A percentile compares a stretch with the other conserved stretches of the same genome.
These are phyloP conservation scores for Aspergillus bombycis DNA, from an alignment of 2,329 filamentous ascomycete genomes.

Conservation along the genomic window DNA sequence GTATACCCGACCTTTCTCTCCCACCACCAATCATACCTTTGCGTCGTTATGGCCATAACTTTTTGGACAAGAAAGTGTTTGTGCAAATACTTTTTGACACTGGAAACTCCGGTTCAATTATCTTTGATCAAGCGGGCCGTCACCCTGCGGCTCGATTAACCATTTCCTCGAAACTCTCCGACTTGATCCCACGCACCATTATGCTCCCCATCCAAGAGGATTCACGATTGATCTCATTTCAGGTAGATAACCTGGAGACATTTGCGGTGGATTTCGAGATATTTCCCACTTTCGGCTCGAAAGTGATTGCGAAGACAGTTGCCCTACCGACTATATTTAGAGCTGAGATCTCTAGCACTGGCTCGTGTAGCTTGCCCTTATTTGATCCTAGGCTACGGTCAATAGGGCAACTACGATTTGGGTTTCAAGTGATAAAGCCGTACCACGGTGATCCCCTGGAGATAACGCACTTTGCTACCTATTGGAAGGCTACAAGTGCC, in stretches of 20 bases:
- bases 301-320: slow-evolving; percentile 94
- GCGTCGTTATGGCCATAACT: slow-evolving; percentile 94
- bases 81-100: slow-evolving; percentile 90
- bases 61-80: slow-evolving; percentile 95
- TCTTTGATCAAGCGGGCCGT: slow-evolving; percentile 97
- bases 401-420: slow-evolving; percentile 92
- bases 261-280: slow-evolving; percentile 98
- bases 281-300: slow-evolving; percentile 95
- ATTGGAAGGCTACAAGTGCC: slow-evolving; percentile 98
- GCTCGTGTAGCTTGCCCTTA: slow-evolving; percentile 80
- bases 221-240: slow-evolving; percentile 89
- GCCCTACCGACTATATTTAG: slow-evolving; percentile 87
- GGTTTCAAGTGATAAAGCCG: slow-evolving; percentile 94
- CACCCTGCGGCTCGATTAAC: slow-evolving; percentile 93
- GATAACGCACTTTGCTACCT: slow-evolving; percentile 97
- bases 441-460: slow-evolving; percentile 91
- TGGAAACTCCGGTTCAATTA: slow-evolving; percentile 66
- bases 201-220: slow-evolving; percentile 96
- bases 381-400: slow-evolving; percentile 90
- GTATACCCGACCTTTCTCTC: slow-evolving; percentile 87
- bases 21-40: slow-evolving; percentile 96
- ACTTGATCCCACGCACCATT: slow-evolving; percentile 94
- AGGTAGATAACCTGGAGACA: slow-evolving; percentile 88
- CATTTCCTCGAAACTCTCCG: slow-evolving; percentile 93
- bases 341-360: slow-evolving; percentile 72